phyloP scores from a whole-genome alignment of 306 rosid species.

The Cicer chorassanicum region DNA sequence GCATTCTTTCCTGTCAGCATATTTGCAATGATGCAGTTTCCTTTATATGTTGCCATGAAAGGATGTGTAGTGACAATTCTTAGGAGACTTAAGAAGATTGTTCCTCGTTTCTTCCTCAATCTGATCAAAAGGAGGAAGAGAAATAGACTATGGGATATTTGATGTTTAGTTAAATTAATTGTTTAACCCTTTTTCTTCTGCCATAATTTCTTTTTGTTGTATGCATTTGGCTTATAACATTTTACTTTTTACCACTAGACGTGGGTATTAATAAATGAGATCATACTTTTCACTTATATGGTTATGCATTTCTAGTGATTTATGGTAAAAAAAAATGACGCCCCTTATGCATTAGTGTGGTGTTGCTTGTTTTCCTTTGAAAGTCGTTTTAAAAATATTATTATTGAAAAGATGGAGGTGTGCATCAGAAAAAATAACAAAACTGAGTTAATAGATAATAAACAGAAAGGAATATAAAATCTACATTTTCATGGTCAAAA shows the following conservation, averaged over 20 bases:
- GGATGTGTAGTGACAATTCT: not conserved
- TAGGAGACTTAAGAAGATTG: constrained; percentile 37
- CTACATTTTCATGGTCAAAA: not conserved
- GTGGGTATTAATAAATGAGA: constrained; percentile 13
- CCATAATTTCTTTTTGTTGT: not conserved
- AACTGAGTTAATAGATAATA: too few relatives aligned
- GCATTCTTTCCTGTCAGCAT: constrained; percentile 47
- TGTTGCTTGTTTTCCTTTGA: not conserved
- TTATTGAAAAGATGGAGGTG: too few relatives aligned
- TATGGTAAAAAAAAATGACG: not conserved
- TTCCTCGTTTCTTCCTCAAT: constrained; percentile 43
- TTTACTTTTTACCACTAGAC: constrained; percentile 11
- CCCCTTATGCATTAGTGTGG: not conserved
- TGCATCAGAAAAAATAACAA: too few relatives aligned
- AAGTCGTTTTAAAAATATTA: too few relatives aligned
- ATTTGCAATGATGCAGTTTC: constrained; percentile 49
- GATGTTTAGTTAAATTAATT: not conserved
- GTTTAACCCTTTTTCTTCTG: not conserved
- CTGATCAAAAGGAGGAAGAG: constrained; percentile 23
- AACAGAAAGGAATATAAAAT: too few relatives aligned
- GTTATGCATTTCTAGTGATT: not conserved
- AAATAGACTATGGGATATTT: constrained; percentile 25
- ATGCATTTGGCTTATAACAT: not conserved
- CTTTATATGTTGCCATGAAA: constrained; percentile 43
- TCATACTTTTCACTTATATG: not conserved